phyloP scores from a whole-genome alignment of 345 rosid species.

The Syzygium aromaticum region DNA sequence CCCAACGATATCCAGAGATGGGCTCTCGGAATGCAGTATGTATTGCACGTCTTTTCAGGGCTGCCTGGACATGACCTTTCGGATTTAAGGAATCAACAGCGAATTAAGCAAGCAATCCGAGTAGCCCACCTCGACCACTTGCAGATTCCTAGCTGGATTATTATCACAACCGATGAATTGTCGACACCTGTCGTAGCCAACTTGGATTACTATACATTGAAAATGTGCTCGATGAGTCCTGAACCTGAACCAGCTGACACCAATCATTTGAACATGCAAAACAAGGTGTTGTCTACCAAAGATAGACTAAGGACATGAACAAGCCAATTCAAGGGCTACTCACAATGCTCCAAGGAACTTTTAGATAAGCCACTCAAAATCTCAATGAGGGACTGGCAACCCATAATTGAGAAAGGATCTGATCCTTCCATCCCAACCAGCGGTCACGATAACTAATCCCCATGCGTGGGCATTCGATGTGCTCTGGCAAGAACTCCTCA shows the following conservation, averaged over 20 bases:
- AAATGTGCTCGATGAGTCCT: neutral
- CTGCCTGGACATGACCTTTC: neutral
- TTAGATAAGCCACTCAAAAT: neutral
- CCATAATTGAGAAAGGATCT: conserved; percentile 90
- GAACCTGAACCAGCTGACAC: neutral
- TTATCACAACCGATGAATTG: neutral
- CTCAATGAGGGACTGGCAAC: conserved; percentile 57
- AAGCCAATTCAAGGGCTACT: neutral
- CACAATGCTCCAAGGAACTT: neutral
- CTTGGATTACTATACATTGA: neutral
- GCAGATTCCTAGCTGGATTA: conserved; percentile 13
- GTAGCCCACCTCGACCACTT: conserved; percentile 20
- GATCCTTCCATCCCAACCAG: conserved; percentile 92
- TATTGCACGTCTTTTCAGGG: conserved; percentile 18
- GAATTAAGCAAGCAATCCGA: conserved; percentile 2
- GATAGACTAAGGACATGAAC: neutral
- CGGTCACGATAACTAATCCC: conserved; percentile 91
- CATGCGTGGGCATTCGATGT: conserved; percentile 61
- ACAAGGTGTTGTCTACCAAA: neutral
- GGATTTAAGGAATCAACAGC: neutral
- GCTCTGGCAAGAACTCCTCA: conserved; percentile 63
- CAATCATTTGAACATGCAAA: neutral
- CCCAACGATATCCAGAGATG: neutral
- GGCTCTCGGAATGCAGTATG: neutral
- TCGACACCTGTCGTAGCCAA: conserved; percentile 2